Evolutionary conservation across 257 asterid genomes (phyloP).

Genomic region (Thymus quinquecostatus): DNA sequence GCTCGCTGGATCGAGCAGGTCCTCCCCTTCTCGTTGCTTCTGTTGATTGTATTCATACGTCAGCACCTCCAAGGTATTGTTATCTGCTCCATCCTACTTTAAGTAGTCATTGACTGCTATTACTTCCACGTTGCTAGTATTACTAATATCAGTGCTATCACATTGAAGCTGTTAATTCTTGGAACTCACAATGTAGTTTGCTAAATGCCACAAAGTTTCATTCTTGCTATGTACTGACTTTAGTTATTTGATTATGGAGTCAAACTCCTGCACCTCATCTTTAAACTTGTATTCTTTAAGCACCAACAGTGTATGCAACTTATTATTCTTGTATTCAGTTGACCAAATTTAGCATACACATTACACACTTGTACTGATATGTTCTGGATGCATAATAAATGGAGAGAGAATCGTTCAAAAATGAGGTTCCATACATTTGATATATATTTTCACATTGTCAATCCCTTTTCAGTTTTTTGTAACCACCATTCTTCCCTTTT

Average conservation of each 20-base stretch:
- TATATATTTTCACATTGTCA: not conserved
- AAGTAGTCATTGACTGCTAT: not conserved
- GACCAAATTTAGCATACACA: not conserved
- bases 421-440: not conserved
- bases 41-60: constrained; percentile 80
- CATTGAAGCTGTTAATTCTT: constrained; percentile 18
- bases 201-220: not conserved
- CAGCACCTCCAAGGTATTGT: constrained; percentile 79
- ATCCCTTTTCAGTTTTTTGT: not conserved
- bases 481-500: not conserved
- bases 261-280: not conserved
- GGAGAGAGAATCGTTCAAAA: not conserved
- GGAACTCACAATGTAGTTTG: constrained; percentile 3
- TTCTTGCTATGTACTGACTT: not conserved
- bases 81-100: constrained; percentile 21
- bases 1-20: constrained; percentile 90
- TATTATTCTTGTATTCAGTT: not conserved
- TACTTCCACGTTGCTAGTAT: not conserved
- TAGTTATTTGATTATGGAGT: not conserved
- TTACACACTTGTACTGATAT: not conserved
- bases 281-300: not conserved
- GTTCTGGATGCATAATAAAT: not conserved
- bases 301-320: not conserved
- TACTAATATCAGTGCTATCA: not conserved
- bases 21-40: constrained; percentile 81